Conservation (phyloP, 805 yeast species). For the Teunomyces stri region DNA sequence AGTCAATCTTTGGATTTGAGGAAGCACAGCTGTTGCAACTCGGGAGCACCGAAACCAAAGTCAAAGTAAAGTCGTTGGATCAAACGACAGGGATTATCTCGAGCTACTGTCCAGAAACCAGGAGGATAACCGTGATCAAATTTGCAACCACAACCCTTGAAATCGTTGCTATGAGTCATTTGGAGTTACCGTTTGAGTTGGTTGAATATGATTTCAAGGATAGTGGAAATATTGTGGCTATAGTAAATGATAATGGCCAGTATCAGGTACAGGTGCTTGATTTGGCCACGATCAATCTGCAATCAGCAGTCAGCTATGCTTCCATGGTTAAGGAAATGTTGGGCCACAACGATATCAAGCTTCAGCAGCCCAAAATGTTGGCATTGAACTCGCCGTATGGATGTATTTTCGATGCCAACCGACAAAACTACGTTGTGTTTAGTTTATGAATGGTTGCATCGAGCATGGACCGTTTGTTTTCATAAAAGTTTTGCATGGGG, state of each 20-base stretch:
- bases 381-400: constrained; percentile 34
- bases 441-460: constrained; percentile 13
- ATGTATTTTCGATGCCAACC: constrained; percentile 40
- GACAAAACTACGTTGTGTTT: constrained; percentile 38
- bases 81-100: constrained; percentile 1
- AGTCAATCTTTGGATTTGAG: constrained; percentile 5
- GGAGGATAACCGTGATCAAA: not conserved
- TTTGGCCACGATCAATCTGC: not conserved
- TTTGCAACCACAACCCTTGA: not conserved
- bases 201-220: constrained; percentile 11
- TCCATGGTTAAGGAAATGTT: constrained; percentile 1
- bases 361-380: constrained; percentile 28
- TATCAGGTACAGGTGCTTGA: constrained; percentile 3
- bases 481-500: constrained; percentile 26
- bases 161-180: not conserved
- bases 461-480: constrained; percentile 10
- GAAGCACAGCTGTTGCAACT: constrained; percentile 1
- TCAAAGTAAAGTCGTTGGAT: constrained; percentile 6
- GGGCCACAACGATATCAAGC: constrained; percentile 4
- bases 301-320: not conserved
- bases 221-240: constrained; percentile 5
- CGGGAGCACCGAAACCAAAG: not conserved
- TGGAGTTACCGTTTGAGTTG: not conserved
- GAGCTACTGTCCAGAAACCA: not conserved
- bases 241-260: not conserved